These are phyloP conservation scores for Rhizophagus clarus DNA, from an alignment of 192 early-diverging fungal genomes.

Conservation along the genomic window DNA sequence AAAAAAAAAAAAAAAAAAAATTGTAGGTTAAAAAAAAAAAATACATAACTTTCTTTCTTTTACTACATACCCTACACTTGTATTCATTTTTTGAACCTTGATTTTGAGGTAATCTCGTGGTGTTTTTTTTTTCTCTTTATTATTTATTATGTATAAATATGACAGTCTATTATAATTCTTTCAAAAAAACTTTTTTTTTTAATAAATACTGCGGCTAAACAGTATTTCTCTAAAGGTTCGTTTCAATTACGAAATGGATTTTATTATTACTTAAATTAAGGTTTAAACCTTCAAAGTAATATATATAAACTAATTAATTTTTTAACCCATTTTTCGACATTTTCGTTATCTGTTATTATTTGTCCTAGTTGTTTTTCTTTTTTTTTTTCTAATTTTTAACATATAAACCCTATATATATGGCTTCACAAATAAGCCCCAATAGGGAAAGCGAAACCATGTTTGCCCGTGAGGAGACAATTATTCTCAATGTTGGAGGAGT, in stretches of 20 bases:
- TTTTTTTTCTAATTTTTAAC: not conserved
- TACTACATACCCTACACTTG: no score
- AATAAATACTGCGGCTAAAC: not conserved
- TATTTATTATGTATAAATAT: not conserved
- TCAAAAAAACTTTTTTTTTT: not conserved
- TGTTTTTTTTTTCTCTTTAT: not conserved
- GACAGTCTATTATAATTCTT: not conserved
- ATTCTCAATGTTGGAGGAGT: conserved; percentile 18
- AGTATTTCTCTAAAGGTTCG: not conserved
- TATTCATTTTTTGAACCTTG: not conserved
- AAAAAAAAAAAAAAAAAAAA: not conserved
- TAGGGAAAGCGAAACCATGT: not conserved
- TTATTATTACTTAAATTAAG: not conserved
- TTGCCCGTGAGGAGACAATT: conserved; percentile 5
- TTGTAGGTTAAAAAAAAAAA: not conserved
- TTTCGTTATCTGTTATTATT: not conserved
- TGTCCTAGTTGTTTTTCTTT: not conserved
- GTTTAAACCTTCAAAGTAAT: no score
- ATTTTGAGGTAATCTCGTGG: not conserved
- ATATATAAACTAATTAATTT: not conserved
- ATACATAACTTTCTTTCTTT: no score
- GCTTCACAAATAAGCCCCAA: not conserved
- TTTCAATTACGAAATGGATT: not conserved
- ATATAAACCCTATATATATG: not conserved
- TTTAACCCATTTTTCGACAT: not conserved